Evolutionary conservation across 2,329 filamentous ascomycete genomes (phyloP).

Genomic region (Phialocephala subalpina): DNA sequence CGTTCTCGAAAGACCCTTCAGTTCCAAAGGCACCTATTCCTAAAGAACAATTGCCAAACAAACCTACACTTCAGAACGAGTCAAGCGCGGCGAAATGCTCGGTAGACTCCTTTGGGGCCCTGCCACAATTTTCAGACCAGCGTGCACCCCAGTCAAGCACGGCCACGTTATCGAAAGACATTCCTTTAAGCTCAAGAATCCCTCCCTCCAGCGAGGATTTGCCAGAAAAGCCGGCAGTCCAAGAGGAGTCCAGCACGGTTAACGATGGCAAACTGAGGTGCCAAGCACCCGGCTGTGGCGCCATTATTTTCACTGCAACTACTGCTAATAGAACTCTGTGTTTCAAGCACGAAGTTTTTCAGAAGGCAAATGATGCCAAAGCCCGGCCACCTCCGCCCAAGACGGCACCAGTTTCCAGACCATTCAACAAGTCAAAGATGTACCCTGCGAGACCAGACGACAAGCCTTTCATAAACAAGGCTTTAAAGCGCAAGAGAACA

Average conservation of each 20-base stretch:
- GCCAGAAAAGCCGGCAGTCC: background rate
- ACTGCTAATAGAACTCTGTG: background rate
- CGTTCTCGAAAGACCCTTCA: background rate
- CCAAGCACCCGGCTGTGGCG: background rate
- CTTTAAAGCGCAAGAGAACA: slow-evolving; percentile 17
- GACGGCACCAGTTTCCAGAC: background rate
- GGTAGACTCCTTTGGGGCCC: too few relatives aligned
- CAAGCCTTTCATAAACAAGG: slow-evolving; percentile 30
- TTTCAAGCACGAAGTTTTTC: slow-evolving; percentile 14
- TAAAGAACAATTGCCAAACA: too few relatives aligned
- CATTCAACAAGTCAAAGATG: slow-evolving; percentile 33
- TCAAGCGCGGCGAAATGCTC: too few relatives aligned
- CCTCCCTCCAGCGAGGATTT: background rate
- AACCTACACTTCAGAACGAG: too few relatives aligned
- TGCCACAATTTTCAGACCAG: too few relatives aligned
- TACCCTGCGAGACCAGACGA: slow-evolving; percentile 34
- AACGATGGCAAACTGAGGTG: background rate
- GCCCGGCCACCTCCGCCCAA: slow-evolving; percentile 9
- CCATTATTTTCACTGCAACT: background rate
- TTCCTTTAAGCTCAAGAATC: background rate
- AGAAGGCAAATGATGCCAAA: slow-evolving; percentile 13
- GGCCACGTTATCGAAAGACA: background rate
- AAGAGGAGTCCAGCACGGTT: background rate
- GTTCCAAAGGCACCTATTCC: too few relatives aligned
- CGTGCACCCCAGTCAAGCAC: too few relatives aligned